Base-by-base conservation (phyloP, 805 yeast species). In the Pichia rugopelliculosa region DNA sequence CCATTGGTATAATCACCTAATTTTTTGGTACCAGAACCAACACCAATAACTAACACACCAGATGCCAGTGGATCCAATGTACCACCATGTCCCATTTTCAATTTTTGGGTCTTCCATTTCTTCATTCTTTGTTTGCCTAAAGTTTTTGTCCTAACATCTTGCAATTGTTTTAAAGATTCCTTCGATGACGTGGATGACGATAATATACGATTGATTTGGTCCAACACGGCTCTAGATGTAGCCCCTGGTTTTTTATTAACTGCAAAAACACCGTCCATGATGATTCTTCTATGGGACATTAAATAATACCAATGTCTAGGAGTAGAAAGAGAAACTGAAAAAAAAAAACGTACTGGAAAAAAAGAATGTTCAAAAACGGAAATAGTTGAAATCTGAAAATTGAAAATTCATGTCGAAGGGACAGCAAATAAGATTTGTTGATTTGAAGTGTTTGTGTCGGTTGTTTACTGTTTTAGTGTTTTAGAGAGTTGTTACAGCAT, bases 71-170 rank as follows among this genome's bases (percentile, higher is more conserved):
- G 97, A 59, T 93, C 99, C 36, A 93, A 70, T 0, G 99, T 93
- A 10, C 99, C 99, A 18, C 99, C 99, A 64, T 93, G 99, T 1
- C 99, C 99, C 72, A 91, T 84, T 59, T 93, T 93, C 7, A 55
- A 39, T 42, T 54, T 55, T 8, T 38, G 54, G 1, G 53, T 50
- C 8, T 40, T 42, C 30, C 90, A 80, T 56, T 81, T 82, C 4
- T 76, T 69, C 27, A 72, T 71, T 49, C 77, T 76, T 46, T 77
- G 74, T 50, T 75, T 73, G 45, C 71, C 63, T 27, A 67, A 60
- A 15, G 73, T 60, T 39, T 72, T 72, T 27, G 71, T 67, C 51
- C 77, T 72, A 22, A 68, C 72, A 13, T 73, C 71, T 52, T 73
- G 74, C 25, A 79, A 72, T 39, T 71, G 70, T 22, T 74, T 68